Conservation (phyloP, 2,329 filamentous ascomycete species). For the Trichoderma breve region DNA sequence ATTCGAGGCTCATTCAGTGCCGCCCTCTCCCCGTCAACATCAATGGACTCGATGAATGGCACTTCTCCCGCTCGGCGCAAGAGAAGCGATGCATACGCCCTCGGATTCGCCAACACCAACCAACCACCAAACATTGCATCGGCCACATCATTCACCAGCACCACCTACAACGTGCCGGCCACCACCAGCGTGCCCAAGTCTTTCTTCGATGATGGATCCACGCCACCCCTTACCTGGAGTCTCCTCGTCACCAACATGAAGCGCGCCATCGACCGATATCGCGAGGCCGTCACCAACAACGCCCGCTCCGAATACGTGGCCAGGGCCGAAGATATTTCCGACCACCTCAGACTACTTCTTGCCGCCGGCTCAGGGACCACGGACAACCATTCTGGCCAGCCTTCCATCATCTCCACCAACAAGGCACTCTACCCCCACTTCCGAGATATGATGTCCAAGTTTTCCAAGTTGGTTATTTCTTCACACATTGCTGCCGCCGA, state of each 20-base stretch:
- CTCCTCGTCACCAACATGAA: constrained; percentile 91
- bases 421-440: constrained; percentile 97
- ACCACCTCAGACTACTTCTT: constrained; percentile 89
- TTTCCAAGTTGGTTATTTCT: constrained; percentile 97
- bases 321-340: constrained; percentile 95
- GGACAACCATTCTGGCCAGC: constrained; percentile 97
- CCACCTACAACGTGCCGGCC: constrained; percentile 55
- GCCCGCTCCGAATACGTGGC: constrained; percentile 88
- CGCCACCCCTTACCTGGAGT: constrained; percentile 82
- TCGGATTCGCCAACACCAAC: constrained; percentile 38
- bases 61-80: constrained; percentile 58
- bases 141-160: constrained; percentile 61
- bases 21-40: constrained; percentile 79
- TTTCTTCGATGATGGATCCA: constrained; percentile 87
- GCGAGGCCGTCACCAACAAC: constrained; percentile 80
- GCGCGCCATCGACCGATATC: constrained; percentile 82
- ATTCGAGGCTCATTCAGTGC: constrained; percentile 66
- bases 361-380: constrained; percentile 95
- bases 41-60: constrained; percentile 84
- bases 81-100: constrained; percentile 56
- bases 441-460: constrained; percentile 98
- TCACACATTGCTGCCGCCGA: constrained; percentile 97
- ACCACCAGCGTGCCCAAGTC: constrained; percentile 68
- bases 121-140: constrained; percentile 53
- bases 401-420: constrained; percentile 98